Conservation (phyloP, 495 filamentous ascomycete genomes). For the Aspergillus ellipticus region DNA sequence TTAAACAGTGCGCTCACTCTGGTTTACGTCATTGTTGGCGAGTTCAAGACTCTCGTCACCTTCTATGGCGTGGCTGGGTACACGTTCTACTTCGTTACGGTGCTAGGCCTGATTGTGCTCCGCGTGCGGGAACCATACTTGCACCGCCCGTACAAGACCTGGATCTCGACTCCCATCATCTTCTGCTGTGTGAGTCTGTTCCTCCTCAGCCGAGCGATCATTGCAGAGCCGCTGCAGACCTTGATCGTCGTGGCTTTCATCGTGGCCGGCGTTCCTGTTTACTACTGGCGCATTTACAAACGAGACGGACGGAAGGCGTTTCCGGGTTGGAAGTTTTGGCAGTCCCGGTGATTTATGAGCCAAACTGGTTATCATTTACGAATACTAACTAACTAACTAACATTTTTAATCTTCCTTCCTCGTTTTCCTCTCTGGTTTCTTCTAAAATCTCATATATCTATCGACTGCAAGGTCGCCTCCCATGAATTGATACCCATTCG, state of each 20-base stretch:
- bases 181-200: constrained; percentile 98
- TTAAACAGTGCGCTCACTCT: constrained; percentile 72
- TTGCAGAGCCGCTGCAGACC: constrained; percentile 86
- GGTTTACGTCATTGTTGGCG: constrained; percentile 77
- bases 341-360: constrained; percentile 29
- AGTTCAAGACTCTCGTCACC: constrained; percentile 86
- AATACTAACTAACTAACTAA: not conserved
- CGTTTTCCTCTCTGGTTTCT: not conserved
- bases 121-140: constrained; percentile 83
- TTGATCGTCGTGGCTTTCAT: constrained; percentile 82
- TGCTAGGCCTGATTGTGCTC: constrained; percentile 87
- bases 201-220: constrained; percentile 78
- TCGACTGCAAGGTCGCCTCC: not conserved
- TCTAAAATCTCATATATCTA: not conserved
- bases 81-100: constrained; percentile 93
- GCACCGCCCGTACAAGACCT: constrained; percentile 87
- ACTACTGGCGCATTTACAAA: constrained; percentile 76
- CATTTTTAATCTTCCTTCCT: not conserved
- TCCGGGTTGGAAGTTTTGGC: constrained; percentile 61
- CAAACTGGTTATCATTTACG: not conserved
- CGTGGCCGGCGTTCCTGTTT: constrained; percentile 76
- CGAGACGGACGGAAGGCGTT: constrained; percentile 44
- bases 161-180: constrained; percentile 94
- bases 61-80: constrained; percentile 98
- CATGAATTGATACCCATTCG: constrained; percentile 30